Base-by-base conservation (phyloP, 2,329 filamentous ascomycete species). In the Ophiobolus disseminans region DNA sequence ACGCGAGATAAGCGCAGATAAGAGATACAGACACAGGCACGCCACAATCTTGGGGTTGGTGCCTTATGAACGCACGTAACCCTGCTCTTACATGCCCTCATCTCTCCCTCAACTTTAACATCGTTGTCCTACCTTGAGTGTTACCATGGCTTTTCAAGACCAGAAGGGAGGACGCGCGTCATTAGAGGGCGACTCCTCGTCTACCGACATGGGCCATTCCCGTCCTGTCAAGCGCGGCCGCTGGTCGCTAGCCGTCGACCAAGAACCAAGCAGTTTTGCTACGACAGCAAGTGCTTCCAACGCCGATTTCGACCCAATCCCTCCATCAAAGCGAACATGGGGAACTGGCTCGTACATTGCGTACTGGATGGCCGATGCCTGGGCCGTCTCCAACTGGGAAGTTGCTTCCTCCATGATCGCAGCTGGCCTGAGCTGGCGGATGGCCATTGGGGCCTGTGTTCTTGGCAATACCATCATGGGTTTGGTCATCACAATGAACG, bases 361-460 rank as follows among this genome's bases (percentile, higher is more conserved):
- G 8, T 73, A 73, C 56, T 73, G 70, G 70, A 72, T 72, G 68
- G 69, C 70, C n/a, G 70, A 73, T 58, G 69, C 68, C n/a, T 73
- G 69, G 69, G 69, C 69, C 21, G 69, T 73, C 2, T 70, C 68
- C 22, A 73, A 73, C 23, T 73, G 70, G 70, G 62, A 73, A 64
- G 69, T 73, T 31, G 50, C 67, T 55, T 69, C 67, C 23, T 66
- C 63, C 17, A 66, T 65, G 60, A 64, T 66, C 26, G 58, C 59
- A 6, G 60, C 60, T 23, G 63, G 63, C 14, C 53, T 66, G 20
- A 50, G 44, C 20, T 66, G 61, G 66, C 63, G 50, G 54, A 63
- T 65, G 59, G 66, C 66, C 7, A 66, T 70, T 39, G 67, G 68
- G 25, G 65, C 66, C 22, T 69, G 66, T 48, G 68, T 69, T 16